phyloP scores from a whole-genome alignment of 2,329 filamentous ascomycete species.

The Verticillium nonalfalfae region DNA sequence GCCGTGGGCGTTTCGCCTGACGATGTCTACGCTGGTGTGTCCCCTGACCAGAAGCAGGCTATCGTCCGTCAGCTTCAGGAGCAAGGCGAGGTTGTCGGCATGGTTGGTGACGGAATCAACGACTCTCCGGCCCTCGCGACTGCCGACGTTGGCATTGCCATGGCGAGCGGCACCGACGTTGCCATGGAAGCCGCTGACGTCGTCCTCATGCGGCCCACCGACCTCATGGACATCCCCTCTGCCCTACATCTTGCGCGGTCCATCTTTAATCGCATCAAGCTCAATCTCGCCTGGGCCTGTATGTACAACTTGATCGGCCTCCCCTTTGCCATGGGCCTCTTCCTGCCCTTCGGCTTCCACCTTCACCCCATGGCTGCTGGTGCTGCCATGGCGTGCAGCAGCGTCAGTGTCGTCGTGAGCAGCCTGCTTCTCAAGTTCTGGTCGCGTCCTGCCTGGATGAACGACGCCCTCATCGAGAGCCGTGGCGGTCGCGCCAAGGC shows the following conservation, averaged over 20 bases:
- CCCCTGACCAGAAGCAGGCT: constrained; percentile 82
- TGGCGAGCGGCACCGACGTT: constrained; percentile 89
- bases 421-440: constrained; percentile 82
- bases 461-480: constrained; percentile 57
- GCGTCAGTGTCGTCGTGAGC: constrained; percentile 82
- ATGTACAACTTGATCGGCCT: constrained; percentile 87
- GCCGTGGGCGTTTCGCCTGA: constrained; percentile 72
- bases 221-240: constrained; percentile 89
- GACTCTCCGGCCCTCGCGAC: constrained; percentile 93
- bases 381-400: constrained; percentile 87
- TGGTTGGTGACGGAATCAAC: constrained; percentile 99
- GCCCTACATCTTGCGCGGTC: constrained; percentile 73
- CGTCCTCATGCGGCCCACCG: constrained; percentile 88
- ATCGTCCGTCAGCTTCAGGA: constrained; percentile 75
- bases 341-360: constrained; percentile 81
- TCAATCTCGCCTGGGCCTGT: constrained; percentile 90
- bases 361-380: constrained; percentile 93
- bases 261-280: constrained; percentile 89
- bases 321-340: constrained; percentile 94
- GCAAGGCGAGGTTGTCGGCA: constrained; percentile 73
- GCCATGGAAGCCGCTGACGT: constrained; percentile 97
- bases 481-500: constrained; percentile 39
- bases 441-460: constrained; percentile 82
- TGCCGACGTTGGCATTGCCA: constrained; percentile 87
- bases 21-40: constrained; percentile 80